A percentile compares a stretch with the other conserved stretches of the same genome.
phyloP scores from a whole-genome alignment of 352 stramenopile genomes.

The Phytophthora pseudosyringae region DNA sequence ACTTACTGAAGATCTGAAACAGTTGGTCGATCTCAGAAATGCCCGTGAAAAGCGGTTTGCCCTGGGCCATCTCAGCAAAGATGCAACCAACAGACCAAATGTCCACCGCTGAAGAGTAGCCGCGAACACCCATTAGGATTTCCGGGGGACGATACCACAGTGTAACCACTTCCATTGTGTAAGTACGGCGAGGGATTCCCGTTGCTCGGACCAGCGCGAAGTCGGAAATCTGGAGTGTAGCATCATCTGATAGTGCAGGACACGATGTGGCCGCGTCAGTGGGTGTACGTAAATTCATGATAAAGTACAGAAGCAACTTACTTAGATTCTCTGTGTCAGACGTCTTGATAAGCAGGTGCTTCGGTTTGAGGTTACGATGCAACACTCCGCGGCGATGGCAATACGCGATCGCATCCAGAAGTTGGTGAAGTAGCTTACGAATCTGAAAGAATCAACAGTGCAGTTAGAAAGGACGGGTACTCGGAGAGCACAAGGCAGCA shows the following conservation, averaged over 20 bases:
- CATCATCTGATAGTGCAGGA: constrained; percentile 46
- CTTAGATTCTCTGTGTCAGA: constrained; percentile 63
- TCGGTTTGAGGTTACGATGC: constrained; percentile 92
- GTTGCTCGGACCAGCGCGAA: constrained; percentile 90
- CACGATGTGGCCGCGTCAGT: not conserved
- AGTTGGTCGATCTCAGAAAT: constrained; percentile 88
- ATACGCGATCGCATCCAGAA: constrained; percentile 89
- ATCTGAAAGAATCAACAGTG: constrained; percentile 48
- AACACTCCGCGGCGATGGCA: constrained; percentile 89
- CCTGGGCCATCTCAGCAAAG: constrained; percentile 96
- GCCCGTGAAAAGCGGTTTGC: constrained; percentile 81
- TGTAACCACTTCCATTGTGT: constrained; percentile 92
- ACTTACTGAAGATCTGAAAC: constrained; percentile 91
- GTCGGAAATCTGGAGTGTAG: constrained; percentile 85
- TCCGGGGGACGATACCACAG: constrained; percentile 92
- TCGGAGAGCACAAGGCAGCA: constrained; percentile 2
- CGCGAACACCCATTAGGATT: constrained; percentile 90
- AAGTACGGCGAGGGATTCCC: constrained; percentile 86
- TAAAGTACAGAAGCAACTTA: constrained; percentile 35
- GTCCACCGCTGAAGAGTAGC: constrained; percentile 88
- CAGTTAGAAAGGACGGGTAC: constrained; percentile 11
- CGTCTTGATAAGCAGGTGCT: constrained; percentile 89
- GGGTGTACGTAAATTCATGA: too few species aligned
- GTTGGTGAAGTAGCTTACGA: constrained; percentile 82
- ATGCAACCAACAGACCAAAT: constrained; percentile 97